These are phyloP conservation scores for Podaxis sp. DNA, from an alignment of 768 basidiomycete genomes.

Conservation along the genomic window DNA sequence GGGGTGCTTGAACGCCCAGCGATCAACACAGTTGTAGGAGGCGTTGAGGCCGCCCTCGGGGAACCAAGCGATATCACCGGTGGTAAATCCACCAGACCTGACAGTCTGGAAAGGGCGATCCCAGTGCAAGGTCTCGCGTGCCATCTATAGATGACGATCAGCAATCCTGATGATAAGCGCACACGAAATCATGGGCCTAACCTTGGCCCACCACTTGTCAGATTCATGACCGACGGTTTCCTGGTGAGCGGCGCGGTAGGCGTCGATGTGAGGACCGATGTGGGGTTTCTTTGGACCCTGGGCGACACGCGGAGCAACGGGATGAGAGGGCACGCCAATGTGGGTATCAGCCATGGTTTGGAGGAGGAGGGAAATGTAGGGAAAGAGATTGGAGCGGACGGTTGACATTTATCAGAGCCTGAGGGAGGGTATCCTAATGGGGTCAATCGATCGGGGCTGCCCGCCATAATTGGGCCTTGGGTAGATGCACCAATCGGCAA, in stretches of 20 bases:
- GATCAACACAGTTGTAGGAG: constrained; percentile 96
- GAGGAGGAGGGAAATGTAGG: constrained; percentile 13
- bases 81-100: constrained; percentile 73
- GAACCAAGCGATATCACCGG: constrained; percentile 93
- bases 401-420: not conserved
- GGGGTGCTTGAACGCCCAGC: constrained; percentile 90
- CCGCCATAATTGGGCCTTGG: constrained; percentile 2
- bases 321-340: constrained; percentile 44
- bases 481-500: not conserved
- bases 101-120: constrained; percentile 88
- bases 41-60: constrained; percentile 91
- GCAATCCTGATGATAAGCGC: not conserved
- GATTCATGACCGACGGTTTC: constrained; percentile 71
- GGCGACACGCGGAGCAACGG: constrained; percentile 71
- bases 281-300: constrained; percentile 66
- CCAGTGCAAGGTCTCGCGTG: constrained; percentile 78
- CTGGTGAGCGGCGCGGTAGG: constrained; percentile 63
- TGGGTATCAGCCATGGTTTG: constrained; percentile 36
- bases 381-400: constrained; percentile 9
- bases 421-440: not conserved
- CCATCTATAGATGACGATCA: constrained; percentile 39
- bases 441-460: constrained; percentile 1
- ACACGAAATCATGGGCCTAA: constrained; percentile 21
- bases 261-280: constrained; percentile 73
- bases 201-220: constrained; percentile 89